Evolutionary conservation across 2,329 filamentous ascomycete genomes (phyloP), one percentile per base, ranked within the genome.

Genomic region (Reticulascus tulasneorum): DNA sequence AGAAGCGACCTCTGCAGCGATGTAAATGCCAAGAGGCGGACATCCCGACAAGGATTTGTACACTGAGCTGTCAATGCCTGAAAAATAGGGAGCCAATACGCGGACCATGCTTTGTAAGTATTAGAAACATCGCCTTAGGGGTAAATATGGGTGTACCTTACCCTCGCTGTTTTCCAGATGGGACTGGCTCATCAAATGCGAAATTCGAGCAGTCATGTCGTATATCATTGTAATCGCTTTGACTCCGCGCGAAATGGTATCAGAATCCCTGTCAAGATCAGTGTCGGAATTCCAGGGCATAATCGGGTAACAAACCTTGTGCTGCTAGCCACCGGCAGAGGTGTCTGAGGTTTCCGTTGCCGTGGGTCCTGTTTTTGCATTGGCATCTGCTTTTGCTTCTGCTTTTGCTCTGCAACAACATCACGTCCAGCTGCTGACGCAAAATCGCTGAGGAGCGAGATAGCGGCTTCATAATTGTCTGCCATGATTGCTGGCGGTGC

Each of bases 1-100:
- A 97, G 74, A 1, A 98, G 73, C 3, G 87, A 84, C 37, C 90
- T 77, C 57, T 97, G 91, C 12, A 98, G 71, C 9, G 83, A 87
- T 7, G 84, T 80, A 50, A 97, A 87, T 2, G 93, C 88, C 53
- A 94, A 77, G 51, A 94, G 86, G 4, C 93, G 82, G 40, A 98
- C 87, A 51, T 96, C 90, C 36, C 91, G 84, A 54, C 89, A 96
- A 1, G 90, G 89, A 56, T 97, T 98, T 35, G 87, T 86, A 62
- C 90, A 96, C 63, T 98, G 93, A 5, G 79, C 80, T 4, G 86
- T 93, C 13, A 98, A 67, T 6, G 88, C 86, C 49, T 88, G 80
- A 62, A 98, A 93, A 18, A 98, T 89, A 2, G 91, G 93, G 11
- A 90, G 82, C 93, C 93, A 98, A 59, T 98, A 98, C 8, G 93